These are phyloP conservation scores for Danielia oregonensis DNA, from an alignment of 805 yeast genomes.

Conservation along the genomic window DNA sequence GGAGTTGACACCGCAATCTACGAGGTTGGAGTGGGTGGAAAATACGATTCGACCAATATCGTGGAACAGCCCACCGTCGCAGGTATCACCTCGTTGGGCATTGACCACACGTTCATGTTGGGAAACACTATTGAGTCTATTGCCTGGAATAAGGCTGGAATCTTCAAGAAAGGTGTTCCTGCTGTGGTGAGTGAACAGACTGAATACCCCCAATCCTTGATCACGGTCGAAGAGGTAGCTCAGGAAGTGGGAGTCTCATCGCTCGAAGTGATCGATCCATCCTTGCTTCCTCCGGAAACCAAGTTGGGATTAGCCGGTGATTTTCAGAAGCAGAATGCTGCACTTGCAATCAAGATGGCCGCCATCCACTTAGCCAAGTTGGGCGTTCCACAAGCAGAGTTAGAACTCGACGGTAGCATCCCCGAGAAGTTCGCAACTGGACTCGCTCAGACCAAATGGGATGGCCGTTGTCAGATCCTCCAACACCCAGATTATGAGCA, in stretches of 20 bases:
- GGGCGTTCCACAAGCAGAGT: conserved; percentile 31
- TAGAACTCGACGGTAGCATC: conserved; percentile 24
- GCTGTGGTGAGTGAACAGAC: conserved; percentile 66
- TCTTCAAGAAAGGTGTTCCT: conserved; percentile 63
- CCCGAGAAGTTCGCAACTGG: conserved; percentile 57
- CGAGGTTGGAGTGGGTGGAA: conserved; percentile 99
- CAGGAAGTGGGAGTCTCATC: conserved; percentile 47
- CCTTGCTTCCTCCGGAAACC: conserved; percentile 36
- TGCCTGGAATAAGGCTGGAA: conserved; percentile 96
- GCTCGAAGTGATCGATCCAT: conserved; percentile 49
- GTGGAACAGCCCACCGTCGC: conserved; percentile 76
- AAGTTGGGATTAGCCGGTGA: conserved; percentile 76
- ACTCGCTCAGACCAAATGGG: conserved; percentile 71
- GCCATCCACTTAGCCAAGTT: conserved; percentile 52
- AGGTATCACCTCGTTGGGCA: conserved; percentile 83
- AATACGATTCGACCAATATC: conserved; percentile 92
- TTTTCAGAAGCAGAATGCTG: conserved; percentile 82
- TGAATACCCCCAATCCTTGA: conserved; percentile 47
- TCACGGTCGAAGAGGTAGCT: conserved; percentile 63
- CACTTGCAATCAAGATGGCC: conserved; percentile 75
- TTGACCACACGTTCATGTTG: conserved; percentile 84
- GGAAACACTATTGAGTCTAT: conserved; percentile 87
- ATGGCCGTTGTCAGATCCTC: conserved; percentile 89
- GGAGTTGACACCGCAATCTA: conserved; percentile 91
- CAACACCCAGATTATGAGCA: conserved; percentile 35